These are phyloP conservation scores for Termitomyces sp. DNA, from an alignment of 768 basidiomycete genomes.

Conservation along the genomic window DNA sequence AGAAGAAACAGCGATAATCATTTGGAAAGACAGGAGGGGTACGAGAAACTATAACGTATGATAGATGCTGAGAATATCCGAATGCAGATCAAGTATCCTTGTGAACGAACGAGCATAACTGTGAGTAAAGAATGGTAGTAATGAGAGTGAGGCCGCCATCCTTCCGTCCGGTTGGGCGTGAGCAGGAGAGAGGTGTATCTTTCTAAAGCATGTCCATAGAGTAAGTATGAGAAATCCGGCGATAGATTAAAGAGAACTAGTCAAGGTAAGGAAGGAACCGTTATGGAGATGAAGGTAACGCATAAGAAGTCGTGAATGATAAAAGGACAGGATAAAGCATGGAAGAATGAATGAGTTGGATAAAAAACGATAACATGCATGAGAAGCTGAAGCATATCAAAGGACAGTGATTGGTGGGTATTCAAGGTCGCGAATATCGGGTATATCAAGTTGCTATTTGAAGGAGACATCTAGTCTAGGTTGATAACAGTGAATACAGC, in stretches of 20 bases:
- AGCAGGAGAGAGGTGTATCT: neutral
- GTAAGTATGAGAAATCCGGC: neutral
- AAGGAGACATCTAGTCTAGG: neutral
- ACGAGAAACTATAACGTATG: neutral
- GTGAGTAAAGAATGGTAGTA: neutral
- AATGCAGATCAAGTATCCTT: neutral
- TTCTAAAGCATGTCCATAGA: neutral
- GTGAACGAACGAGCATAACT: neutral
- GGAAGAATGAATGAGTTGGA: neutral
- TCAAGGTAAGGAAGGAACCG: neutral
- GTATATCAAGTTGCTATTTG: neutral
- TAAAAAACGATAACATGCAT: neutral
- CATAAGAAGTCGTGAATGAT: conserved; percentile 4
- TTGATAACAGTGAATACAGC: neutral
- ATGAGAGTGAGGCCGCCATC: conserved; percentile 7
- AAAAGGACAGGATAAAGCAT: neutral
- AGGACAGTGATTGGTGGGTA: conserved; percentile 3
- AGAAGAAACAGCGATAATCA: conserved; percentile 7
- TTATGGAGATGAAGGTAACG: neutral
- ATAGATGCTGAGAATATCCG: neutral
- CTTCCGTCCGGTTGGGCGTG: neutral
- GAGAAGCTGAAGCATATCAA: neutral
- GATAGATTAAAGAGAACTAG: conserved; percentile 1
- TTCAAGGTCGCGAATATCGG: conserved; percentile 1
- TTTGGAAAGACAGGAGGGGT: neutral